phyloP scores from a whole-genome alignment of 1,284 basidiomycete species.

The Fereydounia khargensis region DNA sequence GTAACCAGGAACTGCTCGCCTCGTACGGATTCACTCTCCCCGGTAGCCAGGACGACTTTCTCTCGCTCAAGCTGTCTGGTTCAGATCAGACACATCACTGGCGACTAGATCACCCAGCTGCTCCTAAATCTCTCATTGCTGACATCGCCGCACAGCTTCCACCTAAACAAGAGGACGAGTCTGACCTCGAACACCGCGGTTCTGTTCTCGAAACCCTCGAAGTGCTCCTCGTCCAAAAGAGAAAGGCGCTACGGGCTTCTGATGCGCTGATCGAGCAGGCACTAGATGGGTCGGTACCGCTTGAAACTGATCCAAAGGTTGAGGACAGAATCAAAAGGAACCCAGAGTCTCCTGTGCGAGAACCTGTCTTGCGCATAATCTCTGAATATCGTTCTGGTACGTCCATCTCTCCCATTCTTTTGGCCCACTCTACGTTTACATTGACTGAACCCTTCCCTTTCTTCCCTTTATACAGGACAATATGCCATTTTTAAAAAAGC shows the following conservation, averaged over 20 bases:
- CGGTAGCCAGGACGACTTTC: constrained; percentile 27
- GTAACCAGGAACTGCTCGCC: constrained; percentile 48
- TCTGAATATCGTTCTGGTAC: constrained; percentile 6
- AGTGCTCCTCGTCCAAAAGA: constrained; percentile 12
- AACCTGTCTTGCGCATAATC: constrained; percentile 4
- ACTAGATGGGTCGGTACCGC: too few relatives aligned
- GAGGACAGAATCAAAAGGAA: background rate
- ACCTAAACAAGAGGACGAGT: background rate
- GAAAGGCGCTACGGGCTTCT: too few relatives aligned
- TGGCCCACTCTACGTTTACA: too few relatives aligned
- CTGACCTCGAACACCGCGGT: constrained; percentile 6
- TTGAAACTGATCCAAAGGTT: constrained; percentile 8
- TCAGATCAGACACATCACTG: constrained; percentile 11
- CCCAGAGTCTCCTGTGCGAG: background rate
- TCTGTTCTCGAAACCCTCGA: constrained; percentile 16
- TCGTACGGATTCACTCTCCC: constrained; percentile 45
- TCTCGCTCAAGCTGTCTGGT: constrained; percentile 23
- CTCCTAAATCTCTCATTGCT: background rate
- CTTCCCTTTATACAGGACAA: too few relatives aligned
- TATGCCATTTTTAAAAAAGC: constrained; percentile 13
- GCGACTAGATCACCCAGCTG: background rate
- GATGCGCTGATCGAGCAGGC: too few relatives aligned
- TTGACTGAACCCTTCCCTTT: too few relatives aligned
- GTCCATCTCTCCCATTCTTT: background rate
- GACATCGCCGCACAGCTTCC: background rate